phyloP scores from a whole-genome alignment of 495 filamentous ascomycete species.

The Massariosphaeria phaeospora region DNA sequence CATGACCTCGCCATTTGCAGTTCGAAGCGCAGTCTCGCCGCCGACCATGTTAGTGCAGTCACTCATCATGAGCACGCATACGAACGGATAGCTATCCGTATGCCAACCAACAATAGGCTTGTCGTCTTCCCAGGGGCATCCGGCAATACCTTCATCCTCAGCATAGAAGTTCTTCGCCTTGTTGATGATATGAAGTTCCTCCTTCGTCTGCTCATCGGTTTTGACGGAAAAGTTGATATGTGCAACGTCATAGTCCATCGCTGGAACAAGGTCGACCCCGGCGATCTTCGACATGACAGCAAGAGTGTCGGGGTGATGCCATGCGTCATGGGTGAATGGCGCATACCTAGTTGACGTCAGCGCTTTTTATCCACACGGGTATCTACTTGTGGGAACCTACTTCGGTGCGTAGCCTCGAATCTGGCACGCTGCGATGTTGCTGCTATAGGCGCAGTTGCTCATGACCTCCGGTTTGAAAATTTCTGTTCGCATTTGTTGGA shows the following conservation, averaged over 20 bases:
- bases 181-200: slow-evolving; percentile 42
- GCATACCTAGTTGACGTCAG: slow-evolving; percentile 46
- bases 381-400: slow-evolving; percentile 44
- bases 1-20: slow-evolving; percentile 55
- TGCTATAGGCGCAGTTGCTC: slow-evolving; percentile 59
- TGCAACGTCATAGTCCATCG: slow-evolving; percentile 68
- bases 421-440: slow-evolving; percentile 61
- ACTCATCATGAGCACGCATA: slow-evolving; percentile 72
- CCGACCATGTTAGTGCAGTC: slow-evolving; percentile 67
- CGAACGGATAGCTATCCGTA: slow-evolving; percentile 69
- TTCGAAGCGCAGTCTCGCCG: slow-evolving; percentile 64
- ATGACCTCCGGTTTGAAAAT: slow-evolving; percentile 60
- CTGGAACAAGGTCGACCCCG: slow-evolving; percentile 67
- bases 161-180: slow-evolving; percentile 41
- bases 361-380: not conserved
- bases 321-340: slow-evolving; percentile 65
- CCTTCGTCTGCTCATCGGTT: slow-evolving; percentile 50
- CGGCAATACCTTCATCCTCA: slow-evolving; percentile 48
- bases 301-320: slow-evolving; percentile 61
- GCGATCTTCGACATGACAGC: slow-evolving; percentile 63
- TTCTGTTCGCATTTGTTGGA: slow-evolving; percentile 62
- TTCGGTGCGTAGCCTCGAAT: slow-evolving; percentile 63
- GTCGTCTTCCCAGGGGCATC: slow-evolving; percentile 56
- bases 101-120: slow-evolving; percentile 69
- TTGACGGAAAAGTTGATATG: slow-evolving; percentile 67